phyloP scores from a whole-genome alignment of 305 asterid species.

The Rubia tinctorum region DNA sequence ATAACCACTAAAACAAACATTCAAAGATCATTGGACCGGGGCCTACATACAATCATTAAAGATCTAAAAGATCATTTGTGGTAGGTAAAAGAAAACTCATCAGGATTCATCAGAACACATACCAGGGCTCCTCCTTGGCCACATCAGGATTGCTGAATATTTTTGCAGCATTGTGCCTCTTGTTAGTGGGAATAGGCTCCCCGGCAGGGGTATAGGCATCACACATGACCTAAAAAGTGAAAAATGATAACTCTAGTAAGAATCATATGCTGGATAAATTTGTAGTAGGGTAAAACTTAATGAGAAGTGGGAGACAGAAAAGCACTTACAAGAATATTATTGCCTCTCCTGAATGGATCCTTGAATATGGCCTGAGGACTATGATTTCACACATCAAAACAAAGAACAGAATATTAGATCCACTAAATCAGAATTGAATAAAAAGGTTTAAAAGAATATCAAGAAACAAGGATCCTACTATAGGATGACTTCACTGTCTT shows the following conservation, averaged over 20 bases:
- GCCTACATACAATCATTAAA: neutral
- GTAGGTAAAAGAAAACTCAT: neutral
- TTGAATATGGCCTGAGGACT: slow-evolving; percentile 81
- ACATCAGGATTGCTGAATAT: slow-evolving; percentile 54
- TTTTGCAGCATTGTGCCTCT: slow-evolving; percentile 58
- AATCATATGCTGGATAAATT: neutral
- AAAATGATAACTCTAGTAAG: neutral
- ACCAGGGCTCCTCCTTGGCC: slow-evolving; percentile 68
- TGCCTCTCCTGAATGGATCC: slow-evolving; percentile 82
- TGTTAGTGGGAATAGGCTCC: slow-evolving; percentile 80
- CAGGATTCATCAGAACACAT: neutral
- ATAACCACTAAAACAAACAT: neutral
- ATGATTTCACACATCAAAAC: slow-evolving; percentile 2
- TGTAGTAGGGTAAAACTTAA: neutral
- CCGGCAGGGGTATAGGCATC: slow-evolving; percentile 79
- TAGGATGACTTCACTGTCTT: slow-evolving; percentile 79
- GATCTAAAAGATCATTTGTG: neutral
- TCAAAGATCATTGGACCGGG: neutral
- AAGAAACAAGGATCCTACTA: slow-evolving; percentile 31
- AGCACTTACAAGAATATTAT: slow-evolving; percentile 60
- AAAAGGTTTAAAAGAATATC: neutral
- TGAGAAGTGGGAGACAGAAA: neutral
- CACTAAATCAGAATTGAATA: neutral
- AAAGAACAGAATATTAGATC: neutral
- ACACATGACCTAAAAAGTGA: slow-evolving; percentile 58